Evolutionary conservation across 1,284 basidiomycete genomes (phyloP), one percentile per base, ranked within the genome.

Genomic region (Trametes versicolor): DNA sequence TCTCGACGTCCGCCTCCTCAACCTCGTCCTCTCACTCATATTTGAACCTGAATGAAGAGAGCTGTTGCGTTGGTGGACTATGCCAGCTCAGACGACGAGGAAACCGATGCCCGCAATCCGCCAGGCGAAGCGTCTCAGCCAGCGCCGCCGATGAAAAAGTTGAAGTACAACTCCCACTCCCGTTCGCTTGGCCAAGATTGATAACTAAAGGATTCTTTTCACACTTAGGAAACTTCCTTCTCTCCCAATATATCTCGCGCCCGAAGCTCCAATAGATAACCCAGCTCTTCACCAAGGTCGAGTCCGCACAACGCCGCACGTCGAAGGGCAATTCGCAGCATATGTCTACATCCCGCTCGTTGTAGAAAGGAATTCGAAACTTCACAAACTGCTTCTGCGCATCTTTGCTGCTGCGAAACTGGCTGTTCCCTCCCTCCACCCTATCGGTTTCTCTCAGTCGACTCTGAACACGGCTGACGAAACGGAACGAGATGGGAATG

Each of bases 201-300:
- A 23, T n/a, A 32, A 29, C 49, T 49, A 15, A 50, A 19, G 1
- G 29, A 39, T 15, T 34, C 17, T 15, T 4, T 23, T 43, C 19
- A 34, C 41, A 9, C 43, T 41, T 41, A 76, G 75, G 39, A 92
- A 87, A 72, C 79, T 93, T 1, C 91, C 91, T 0, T 65, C 80
- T 36, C 79, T 92, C 17, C 79, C 89, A 0, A 67, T 82, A 12
- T 81, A 84, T 37, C 73, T 93, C 48, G 70, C 79, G 4, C 72
- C 81, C 8, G 72, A 81, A 34, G 70, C 70, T 0, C 90, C 88
- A 0, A 71, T 83, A 9, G 90, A 93, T 73, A 78, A 92, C 70
- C 92, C 93, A 2, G 77, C 85, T 5, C 77, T 86, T 12, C 93
- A 95, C 73, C 92, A 94, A 78, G 94, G 94, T 17, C 85, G 94